Evolutionary conservation across 2,329 filamentous ascomycete species (phyloP).

Genomic region (Colletotrichum spaethianum): DNA sequence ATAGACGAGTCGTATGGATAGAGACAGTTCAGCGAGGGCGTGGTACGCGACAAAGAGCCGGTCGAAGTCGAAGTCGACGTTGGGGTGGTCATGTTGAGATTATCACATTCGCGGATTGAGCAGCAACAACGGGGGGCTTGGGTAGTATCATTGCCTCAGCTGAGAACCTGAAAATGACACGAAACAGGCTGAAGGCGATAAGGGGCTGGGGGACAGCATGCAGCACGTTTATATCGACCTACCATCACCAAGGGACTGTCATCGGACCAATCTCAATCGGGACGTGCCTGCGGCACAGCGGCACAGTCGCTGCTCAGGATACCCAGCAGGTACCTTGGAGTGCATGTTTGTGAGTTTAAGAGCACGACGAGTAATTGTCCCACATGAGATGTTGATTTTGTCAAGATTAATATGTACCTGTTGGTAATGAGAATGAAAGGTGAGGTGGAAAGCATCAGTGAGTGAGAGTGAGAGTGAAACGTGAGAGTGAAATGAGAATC

Average conservation of each 20-base stretch:
- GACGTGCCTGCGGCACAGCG: neutral
- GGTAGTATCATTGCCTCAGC: neutral
- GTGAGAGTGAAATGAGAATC: neutral
- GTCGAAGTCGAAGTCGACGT: neutral
- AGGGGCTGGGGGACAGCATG: neutral
- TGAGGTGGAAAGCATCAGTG: neutral
- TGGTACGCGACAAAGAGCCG: neutral
- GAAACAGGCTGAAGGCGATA: neutral
- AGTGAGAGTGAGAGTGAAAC: neutral
- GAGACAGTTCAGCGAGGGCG: constrained; percentile 4
- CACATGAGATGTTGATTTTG: too few species aligned
- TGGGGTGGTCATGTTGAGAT: neutral
- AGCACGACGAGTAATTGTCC: neutral
- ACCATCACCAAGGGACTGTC: neutral
- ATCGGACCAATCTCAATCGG: neutral
- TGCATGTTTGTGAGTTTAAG: neutral
- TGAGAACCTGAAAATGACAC: neutral
- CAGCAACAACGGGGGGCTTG: neutral
- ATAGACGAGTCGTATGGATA: neutral
- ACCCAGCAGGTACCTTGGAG: neutral
- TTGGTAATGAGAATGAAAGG: neutral
- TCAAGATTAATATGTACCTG: too few species aligned
- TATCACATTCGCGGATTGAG: neutral
- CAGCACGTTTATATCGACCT: neutral
- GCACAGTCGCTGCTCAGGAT: neutral